Conservation (phyloP, 306 rosid genomes). For the Cucurbita moschata region DNA sequence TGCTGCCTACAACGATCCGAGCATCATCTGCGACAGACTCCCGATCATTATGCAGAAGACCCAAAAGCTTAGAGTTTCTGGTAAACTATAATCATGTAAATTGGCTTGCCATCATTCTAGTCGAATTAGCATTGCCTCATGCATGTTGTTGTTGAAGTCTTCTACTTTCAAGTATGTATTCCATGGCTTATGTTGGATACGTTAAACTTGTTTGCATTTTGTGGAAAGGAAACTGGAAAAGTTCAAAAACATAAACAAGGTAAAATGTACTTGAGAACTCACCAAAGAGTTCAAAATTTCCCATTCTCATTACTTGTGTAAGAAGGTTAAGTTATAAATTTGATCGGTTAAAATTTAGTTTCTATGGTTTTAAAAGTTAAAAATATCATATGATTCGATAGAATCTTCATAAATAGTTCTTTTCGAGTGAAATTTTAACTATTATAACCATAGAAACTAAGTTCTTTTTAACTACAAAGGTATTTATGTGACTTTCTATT, state of each 20-base stretch:
- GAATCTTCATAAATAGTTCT: no score
- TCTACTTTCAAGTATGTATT: not conserved
- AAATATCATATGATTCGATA: no score
- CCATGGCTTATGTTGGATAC: not conserved
- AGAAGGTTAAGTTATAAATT: not conserved
- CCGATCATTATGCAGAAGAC: slow-evolving; percentile 48
- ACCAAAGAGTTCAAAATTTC: not conserved
- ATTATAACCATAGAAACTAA: no score
- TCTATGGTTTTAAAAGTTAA: no score
- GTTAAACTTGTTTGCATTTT: not conserved
- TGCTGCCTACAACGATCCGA: slow-evolving; percentile 70
- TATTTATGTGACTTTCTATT: not conserved
- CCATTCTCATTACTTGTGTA: not conserved
- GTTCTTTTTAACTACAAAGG: no score
- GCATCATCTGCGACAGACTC: slow-evolving; percentile 57
- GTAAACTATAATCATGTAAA: slow-evolving; percentile 31
- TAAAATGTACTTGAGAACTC: not conserved
- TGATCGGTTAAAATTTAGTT: no score
- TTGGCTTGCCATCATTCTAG: not conserved
- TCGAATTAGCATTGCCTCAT: not conserved
- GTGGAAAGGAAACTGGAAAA: not conserved
- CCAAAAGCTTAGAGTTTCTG: slow-evolving; percentile 54
- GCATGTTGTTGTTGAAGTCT: not conserved
- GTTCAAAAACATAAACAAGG: not conserved
- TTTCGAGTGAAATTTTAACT: no score